These are phyloP conservation scores for Pestalotiopsis fici DNA, from an alignment of 2,329 filamentous ascomycete genomes.

Conservation along the genomic window DNA sequence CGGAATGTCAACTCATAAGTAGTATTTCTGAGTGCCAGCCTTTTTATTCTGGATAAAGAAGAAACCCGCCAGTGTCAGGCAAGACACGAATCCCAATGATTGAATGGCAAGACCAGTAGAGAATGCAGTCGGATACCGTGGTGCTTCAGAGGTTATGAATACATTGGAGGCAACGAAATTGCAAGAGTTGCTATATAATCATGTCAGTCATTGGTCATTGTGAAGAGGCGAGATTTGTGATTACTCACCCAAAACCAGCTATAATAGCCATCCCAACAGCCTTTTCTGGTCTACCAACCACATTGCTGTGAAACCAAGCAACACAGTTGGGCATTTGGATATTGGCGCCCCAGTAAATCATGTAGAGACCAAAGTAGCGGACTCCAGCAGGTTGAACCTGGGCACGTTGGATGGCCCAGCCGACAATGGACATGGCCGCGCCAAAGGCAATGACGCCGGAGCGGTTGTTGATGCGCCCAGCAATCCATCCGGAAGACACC, in stretches of 20 bases:
- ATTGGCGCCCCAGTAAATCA: slow-evolving; percentile 3
- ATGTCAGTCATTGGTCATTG: not conserved
- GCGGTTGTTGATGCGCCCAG: slow-evolving; percentile 5
- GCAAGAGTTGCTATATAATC: not conserved
- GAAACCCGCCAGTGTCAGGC: not conserved
- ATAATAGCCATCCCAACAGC: slow-evolving; percentile 3
- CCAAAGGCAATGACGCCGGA: slow-evolving; percentile 1
- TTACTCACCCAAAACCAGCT: slow-evolving; percentile 6
- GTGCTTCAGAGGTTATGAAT: not conserved
- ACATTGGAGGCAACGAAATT: slow-evolving; percentile 5
- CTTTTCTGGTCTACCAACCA: slow-evolving; percentile 2
- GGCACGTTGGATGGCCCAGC: slow-evolving; percentile 4
- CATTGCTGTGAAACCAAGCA: slow-evolving; percentile 2
- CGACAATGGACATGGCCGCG: not conserved
- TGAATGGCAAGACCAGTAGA: not conserved
- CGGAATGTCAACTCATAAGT: not conserved
- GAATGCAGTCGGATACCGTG: not conserved
- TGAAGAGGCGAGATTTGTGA: not conserved
- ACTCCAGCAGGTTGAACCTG: slow-evolving; percentile 1
- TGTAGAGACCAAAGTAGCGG: slow-evolving; percentile 6
- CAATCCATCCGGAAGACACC: not conserved
- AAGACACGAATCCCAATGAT: not conserved
- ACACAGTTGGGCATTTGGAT: slow-evolving; percentile 7
- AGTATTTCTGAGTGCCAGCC: not conserved
- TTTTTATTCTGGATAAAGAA: not conserved